Evolutionary conservation across 1,284 basidiomycete genomes (phyloP), one percentile per base, ranked within the genome.

Genomic region (Cystobasidium slooffiae): DNA sequence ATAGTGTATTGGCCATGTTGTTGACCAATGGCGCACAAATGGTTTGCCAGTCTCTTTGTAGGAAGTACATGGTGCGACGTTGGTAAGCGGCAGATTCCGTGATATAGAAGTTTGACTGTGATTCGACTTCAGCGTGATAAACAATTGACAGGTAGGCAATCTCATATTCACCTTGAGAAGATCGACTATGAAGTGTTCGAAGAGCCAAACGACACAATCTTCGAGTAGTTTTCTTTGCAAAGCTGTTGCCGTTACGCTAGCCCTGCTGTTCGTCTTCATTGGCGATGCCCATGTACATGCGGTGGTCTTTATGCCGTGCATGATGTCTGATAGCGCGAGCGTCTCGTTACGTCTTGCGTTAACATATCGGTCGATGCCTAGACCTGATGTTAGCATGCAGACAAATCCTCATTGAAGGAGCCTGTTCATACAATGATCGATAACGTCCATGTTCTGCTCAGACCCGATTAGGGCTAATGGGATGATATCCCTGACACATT

Each of bases 121-220:
- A 39, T 51, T 18, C 1, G 10, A 41, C 20, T 20, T 62, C 47
- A 41, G 65, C 31, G 0, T 16, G 41, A 58, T 52, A 44, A 41
- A 24, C 7, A 51, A 66, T 53, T 75, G 63, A 41, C 24, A 41
- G 8, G 31, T 52, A 7, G 44, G 47, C 39, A 9, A 72, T 18
- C 7, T 16, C 9, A 58, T 20, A 58, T 84, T 76, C 76, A 92
- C 94, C 84, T 88, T 89, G 14, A 99, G 82, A 3, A 99, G 84
- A 0, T 91, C 88, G 2, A 93, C 84, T 6, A 99, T 80, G 79
- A 95, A 91, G 0, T 88, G 89, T 78, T 95, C 92, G 76, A 97
- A 93, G 75, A 95, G 89, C 95, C 95, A 99, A 81, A 89, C 91
- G 7, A 98, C 75, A 78, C 96, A 91, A 72, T 96, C 92, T 79